Percentiles rank a stretch among this genome's conserved stretches.
Conservation (phyloP, 2,329 filamentous ascomycete genomes). For the Anthostomella pinea region DNA sequence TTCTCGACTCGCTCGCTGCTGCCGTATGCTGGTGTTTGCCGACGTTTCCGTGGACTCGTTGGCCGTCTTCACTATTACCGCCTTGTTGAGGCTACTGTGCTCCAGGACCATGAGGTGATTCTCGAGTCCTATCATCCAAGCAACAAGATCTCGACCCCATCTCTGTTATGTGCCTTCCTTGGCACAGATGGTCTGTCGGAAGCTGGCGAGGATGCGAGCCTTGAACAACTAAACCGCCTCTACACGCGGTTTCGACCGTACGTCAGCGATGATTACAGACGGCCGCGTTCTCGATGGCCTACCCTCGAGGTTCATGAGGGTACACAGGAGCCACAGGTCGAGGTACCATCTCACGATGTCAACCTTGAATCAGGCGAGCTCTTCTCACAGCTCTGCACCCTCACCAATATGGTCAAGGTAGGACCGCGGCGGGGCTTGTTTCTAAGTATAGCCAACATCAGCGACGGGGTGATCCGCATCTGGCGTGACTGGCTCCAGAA, state of each 20-base stretch:
- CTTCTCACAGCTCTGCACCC: conserved; percentile 71
- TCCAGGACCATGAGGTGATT: conserved; percentile 64
- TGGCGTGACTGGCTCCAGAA: conserved; percentile 69
- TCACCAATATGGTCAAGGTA: conserved; percentile 66
- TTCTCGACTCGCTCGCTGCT: conserved; percentile 53
- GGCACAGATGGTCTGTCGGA: conserved; percentile 59
- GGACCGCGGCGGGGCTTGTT: conserved; percentile 61
- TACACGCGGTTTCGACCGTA: conserved; percentile 72
- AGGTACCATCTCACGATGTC: conserved; percentile 57
- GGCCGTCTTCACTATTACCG: conserved; percentile 63
- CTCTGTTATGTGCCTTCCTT: conserved; percentile 63
- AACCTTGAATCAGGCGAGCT: conserved; percentile 66
- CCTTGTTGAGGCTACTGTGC: conserved; percentile 54
- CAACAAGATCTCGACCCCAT: conserved; percentile 65
- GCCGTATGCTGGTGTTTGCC: conserved; percentile 55
- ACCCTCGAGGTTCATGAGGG: conserved; percentile 19
- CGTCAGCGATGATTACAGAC: conserved; percentile 45
- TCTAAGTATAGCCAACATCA: conserved; percentile 61
- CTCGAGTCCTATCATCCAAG: conserved; percentile 77
- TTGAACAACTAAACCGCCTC: conserved; percentile 48
- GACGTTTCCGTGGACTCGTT: conserved; percentile 61
- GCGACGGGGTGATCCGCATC: conserved; percentile 66
- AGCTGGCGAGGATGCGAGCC: conserved; percentile 32
- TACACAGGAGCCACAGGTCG: conserved; percentile 28
- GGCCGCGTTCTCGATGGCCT: conserved; percentile 21